Evolutionary conservation across 140 eudicot genomes (phyloP), one percentile per base, ranked within the genome.

Genomic region (Cichorium intybus): DNA sequence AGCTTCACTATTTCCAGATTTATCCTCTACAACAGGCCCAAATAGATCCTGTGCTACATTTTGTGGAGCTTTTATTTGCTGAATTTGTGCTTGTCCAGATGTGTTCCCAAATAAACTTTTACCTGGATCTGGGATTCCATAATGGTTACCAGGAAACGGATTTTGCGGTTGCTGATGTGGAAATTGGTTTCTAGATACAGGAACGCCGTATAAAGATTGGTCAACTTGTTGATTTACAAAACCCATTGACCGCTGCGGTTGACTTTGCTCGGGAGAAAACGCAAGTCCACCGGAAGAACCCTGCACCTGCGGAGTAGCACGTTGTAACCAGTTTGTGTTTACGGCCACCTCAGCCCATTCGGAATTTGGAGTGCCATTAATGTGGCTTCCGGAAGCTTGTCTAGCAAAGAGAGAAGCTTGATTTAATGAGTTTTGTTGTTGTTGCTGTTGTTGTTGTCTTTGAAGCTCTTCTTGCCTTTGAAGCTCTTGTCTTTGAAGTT

Each of bases 131-230:
- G 84, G 59, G 48, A 71, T 62, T 48, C 37, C 65, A 76, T 49
- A 69, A 22, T 71, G 85, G 70, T 73, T 80, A 60, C 78, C 81
- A 24, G 84, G 75, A 72, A 82, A 64, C 18, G 81, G 74, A 79
- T 76, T 41, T 14, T 41, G 48, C 15, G n/a, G 46, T 2, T 87
- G 52, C 24, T 64, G 46, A 10, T 62, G 83, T 10, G 84, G 73
- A 57, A 62, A 70, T 37, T 83, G 95, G 63, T 76, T 77, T 37
- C 39, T 68, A 39, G 97, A 77, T 7, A 88, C 80, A 46, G 99
- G 95, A 70, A 86, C 84, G 61, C 97, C 97, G 10, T 76, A 81
- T 20, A 93, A 76, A 56, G 99, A 93, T 26, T 77, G 88, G 27
- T 90, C 95, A 73, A 48, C 80, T 77, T 83, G 95, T 69, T 84